Evolutionary conservation across 208 protist species (phyloP).

Genomic region (Leishmania tarentolae): DNA sequence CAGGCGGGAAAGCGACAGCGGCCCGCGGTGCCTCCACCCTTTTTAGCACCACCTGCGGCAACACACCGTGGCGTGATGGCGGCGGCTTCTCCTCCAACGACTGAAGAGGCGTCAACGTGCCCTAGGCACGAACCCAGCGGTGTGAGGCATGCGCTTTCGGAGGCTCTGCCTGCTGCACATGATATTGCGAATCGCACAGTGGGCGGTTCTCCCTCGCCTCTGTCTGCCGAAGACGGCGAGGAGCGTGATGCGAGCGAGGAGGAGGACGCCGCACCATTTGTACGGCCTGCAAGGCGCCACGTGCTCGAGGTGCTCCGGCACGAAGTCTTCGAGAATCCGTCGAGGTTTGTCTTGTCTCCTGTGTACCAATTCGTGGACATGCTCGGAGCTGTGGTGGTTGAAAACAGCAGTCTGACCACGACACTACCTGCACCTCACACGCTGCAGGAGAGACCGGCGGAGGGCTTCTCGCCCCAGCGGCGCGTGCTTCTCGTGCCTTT

Average conservation of each 20-base stretch:
- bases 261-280: constrained; percentile 27
- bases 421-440: constrained; percentile 57
- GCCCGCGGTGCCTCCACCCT: background rate
- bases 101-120: background rate
- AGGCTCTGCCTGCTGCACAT: background rate
- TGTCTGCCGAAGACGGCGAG: background rate
- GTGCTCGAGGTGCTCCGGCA: constrained; percentile 65
- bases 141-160: background rate
- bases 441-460: constrained; percentile 36
- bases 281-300: constrained; percentile 31
- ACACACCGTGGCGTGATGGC: background rate
- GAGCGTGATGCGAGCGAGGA: background rate
- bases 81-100: background rate
- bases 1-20: constrained; percentile 32
- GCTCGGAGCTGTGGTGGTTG: constrained; percentile 73
- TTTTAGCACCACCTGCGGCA: background rate
- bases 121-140: background rate
- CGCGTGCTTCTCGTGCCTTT: constrained; percentile 79
- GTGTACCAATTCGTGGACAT: constrained; percentile 69
- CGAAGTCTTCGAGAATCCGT: constrained; percentile 71
- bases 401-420: constrained; percentile 52
- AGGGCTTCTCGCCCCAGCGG: constrained; percentile 47
- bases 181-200: too few relatives aligned
- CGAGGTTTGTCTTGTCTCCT: constrained; percentile 66
- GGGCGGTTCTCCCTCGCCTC: background rate